A percentile compares a stretch with the other conserved stretches of the same genome.
Evolutionary conservation across 1,284 basidiomycete genomes (phyloP).

Genomic region (Fistulina hepatica): DNA sequence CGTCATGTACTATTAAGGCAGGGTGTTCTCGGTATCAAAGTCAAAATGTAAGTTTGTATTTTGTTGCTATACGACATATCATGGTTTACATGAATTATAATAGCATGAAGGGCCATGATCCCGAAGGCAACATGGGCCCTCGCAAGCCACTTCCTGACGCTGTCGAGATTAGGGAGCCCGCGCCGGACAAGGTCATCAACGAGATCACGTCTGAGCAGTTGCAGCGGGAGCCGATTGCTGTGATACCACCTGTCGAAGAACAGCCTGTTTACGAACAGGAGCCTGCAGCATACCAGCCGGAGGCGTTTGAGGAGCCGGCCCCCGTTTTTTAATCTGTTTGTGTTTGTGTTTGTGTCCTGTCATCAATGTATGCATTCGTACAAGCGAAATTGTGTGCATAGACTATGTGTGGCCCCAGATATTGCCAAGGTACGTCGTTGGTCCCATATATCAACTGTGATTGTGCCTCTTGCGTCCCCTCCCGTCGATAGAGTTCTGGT

Average conservation of each 20-base stretch:
- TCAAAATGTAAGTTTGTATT: conserved; percentile 77
- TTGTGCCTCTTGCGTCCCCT: too few relatives aligned
- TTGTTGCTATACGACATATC: neutral
- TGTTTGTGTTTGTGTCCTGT: conserved; percentile 13
- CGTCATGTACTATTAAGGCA: conserved; percentile 98
- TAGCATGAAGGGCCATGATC: conserved; percentile 96
- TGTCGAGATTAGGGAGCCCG: conserved; percentile 84
- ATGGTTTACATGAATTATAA: conserved; percentile 9
- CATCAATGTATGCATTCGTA: too few relatives aligned
- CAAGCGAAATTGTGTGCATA: too few relatives aligned
- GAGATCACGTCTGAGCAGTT: conserved; percentile 75
- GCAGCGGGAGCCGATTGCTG: conserved; percentile 47
- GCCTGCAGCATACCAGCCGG: conserved; percentile 31
- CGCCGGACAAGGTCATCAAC: conserved; percentile 66
- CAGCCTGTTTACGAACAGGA: conserved; percentile 22
- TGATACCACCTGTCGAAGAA: conserved; percentile 44
- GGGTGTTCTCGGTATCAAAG: conserved; percentile 99
- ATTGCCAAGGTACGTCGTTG: too few relatives aligned
- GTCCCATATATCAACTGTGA: too few relatives aligned
- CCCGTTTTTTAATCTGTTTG: conserved; percentile 35
- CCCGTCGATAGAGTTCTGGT: too few relatives aligned
- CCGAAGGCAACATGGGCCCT: conserved; percentile 82
- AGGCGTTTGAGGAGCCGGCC: conserved; percentile 26
- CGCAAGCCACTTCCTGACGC: conserved; percentile 93
- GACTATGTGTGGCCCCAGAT: too few relatives aligned